Conservation (phyloP, 768 basidiomycete genomes). For the Pisolithus microcarpus region DNA sequence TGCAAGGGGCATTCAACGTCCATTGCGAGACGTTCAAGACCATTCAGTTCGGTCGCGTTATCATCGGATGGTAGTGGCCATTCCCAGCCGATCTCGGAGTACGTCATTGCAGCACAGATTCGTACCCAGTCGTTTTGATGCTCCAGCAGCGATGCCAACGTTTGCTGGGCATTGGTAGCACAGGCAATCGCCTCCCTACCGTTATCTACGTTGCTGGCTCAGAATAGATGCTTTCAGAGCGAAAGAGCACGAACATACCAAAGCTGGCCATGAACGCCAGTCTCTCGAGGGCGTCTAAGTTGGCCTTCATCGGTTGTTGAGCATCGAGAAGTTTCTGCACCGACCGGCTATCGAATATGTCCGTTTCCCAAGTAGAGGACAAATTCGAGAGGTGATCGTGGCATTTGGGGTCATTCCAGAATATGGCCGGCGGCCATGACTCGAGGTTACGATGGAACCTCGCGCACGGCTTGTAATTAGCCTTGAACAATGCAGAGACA, state of each 20-base stretch:
- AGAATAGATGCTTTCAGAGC: background rate
- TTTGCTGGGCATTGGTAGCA: background rate
- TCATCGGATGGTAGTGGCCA: slow-evolving; percentile 7
- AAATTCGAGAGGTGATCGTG: slow-evolving; percentile 13
- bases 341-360: slow-evolving; percentile 20
- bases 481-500: slow-evolving; percentile 25
- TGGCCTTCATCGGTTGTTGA: slow-evolving; percentile 9
- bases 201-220: slow-evolving; percentile 7
- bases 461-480: slow-evolving; percentile 22
- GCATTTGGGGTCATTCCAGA: slow-evolving; percentile 22
- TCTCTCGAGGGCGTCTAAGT: slow-evolving; percentile 19
- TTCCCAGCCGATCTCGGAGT: slow-evolving; percentile 20
- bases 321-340: slow-evolving; percentile 11
- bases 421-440: slow-evolving; percentile 24
- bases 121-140: slow-evolving; percentile 13
- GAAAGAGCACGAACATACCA: slow-evolving; percentile 7
- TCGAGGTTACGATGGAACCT: slow-evolving; percentile 15
- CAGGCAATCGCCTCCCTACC: slow-evolving; percentile 7
- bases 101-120: slow-evolving; percentile 20
- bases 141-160: slow-evolving; percentile 10
- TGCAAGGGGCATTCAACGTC: slow-evolving; percentile 15
- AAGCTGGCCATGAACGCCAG: slow-evolving; percentile 26
- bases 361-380: slow-evolving; percentile 22
- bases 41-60: background rate
- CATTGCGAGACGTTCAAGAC: background rate